These are phyloP conservation scores for Alternaria novae-zelandiae DNA, from an alignment of 2,329 filamentous ascomycete genomes.

Conservation along the genomic window DNA sequence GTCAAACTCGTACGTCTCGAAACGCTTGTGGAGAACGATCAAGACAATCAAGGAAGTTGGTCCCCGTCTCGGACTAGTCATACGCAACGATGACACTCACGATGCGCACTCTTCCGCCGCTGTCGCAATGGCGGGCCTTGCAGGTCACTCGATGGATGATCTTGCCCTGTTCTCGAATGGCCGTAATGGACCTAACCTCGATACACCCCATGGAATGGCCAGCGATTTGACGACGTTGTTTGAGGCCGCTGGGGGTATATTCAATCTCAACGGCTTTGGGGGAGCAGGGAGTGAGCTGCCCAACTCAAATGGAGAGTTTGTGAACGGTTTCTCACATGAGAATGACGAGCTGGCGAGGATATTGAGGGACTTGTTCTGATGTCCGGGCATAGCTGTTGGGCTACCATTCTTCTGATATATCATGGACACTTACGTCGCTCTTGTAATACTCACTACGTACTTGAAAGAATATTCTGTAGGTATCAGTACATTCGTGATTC, in stretches of 20 bases:
- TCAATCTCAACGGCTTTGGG: conserved; percentile 30
- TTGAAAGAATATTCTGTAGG: neutral
- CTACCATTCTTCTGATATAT: neutral
- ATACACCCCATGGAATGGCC: conserved; percentile 65
- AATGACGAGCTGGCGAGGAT: conserved; percentile 67
- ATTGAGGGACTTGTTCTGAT: conserved; percentile 64
- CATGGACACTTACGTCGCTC: neutral
- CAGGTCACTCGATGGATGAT: conserved; percentile 67
- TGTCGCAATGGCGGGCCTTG: conserved; percentile 70
- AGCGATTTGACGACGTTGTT: conserved; percentile 69
- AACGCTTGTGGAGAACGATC: conserved; percentile 76
- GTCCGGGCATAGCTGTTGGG: neutral
- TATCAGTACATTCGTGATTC: neutral
- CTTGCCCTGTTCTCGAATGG: conserved; percentile 56
- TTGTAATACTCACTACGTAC: neutral
- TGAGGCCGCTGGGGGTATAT: conserved; percentile 64
- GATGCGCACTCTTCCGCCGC: conserved; percentile 68
- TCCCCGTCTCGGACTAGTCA: conserved; percentile 68
- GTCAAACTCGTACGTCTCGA: conserved; percentile 72
- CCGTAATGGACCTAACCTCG: conserved; percentile 43
- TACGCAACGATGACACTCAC: conserved; percentile 52
- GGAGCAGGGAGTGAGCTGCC: conserved; percentile 40
- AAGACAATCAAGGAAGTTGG: conserved; percentile 74
- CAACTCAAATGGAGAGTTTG: conserved; percentile 51
- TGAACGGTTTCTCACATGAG: conserved; percentile 60